These are phyloP conservation scores for Scenedesmus sp. DNA, from an alignment of 163 green algal genomes.

Conservation along the genomic window DNA sequence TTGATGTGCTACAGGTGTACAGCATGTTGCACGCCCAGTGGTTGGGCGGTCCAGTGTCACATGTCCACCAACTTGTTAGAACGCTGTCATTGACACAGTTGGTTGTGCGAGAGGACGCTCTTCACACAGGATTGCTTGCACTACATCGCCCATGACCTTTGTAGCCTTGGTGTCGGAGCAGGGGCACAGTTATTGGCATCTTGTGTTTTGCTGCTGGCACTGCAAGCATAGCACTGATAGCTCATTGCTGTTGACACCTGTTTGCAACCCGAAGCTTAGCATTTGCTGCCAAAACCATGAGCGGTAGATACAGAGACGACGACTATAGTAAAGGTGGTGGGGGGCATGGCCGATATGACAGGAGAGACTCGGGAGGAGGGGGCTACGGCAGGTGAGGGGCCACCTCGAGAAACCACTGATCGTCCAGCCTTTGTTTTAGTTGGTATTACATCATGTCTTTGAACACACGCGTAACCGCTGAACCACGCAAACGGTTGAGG, in stretches of 20 bases:
- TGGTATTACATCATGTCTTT: not conserved
- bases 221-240: not conserved
- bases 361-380: not conserved
- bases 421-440: not conserved
- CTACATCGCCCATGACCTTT: not conserved
- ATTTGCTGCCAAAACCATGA: not conserved
- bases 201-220: not conserved
- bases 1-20: not conserved
- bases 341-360: not conserved
- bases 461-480: not conserved
- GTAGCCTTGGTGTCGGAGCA: not conserved
- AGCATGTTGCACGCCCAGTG: no score
- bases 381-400: not conserved
- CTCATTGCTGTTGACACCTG: not conserved
- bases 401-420: not conserved
- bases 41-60: no score
- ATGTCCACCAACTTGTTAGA: not conserved
- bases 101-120: not conserved
- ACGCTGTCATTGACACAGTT: not conserved
- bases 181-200: not conserved
- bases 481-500: not conserved
- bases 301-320: conserved; percentile 11
- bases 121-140: no score
- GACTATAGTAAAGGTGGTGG: not conserved
- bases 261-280: not conserved